Base-by-base conservation (phyloP, 2,329 filamentous ascomycete species). In the Calonectria montana region DNA sequence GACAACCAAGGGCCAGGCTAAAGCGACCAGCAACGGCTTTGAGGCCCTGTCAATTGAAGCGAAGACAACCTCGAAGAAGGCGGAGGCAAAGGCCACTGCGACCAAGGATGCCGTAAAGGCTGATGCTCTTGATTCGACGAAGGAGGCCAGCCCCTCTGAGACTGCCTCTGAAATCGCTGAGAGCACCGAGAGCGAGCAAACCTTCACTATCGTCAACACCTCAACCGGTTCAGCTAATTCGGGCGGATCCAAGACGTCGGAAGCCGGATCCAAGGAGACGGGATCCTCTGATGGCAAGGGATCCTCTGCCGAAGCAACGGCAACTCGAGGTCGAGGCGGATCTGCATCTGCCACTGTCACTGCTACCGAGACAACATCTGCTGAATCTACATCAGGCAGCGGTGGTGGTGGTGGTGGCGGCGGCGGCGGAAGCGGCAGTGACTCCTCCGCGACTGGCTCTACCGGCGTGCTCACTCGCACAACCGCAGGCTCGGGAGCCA, bases 1-100 rank as follows among this genome's bases (percentile, higher is more conserved):
- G 9, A 77, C 73, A 16, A 72, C 72, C 8, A 81, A 84, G 65
- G 73, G 72, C 4, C 65, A 74, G 21, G 75, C 77, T 16, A 80
- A 78, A 59, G 53, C 57, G 3, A 25, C 29, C 18, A 55, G 9
- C 7, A 27, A 29, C 4, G 59, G 12, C 53, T 64, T 73, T 45
- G 35, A 23, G 3, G 63, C 65, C 41, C 27, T 71, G 39, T 53
- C 66, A 4, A 64, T 62, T 15, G n/a, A 61, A 25, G 50, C 59
- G n/a, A 57, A 37, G 23, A 10, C 57, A n/a, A 62, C 10, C 23
- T 43, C n/a, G 18, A 57, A 57, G 53, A 23, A 23, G 13, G 15
- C n/a, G 10, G n/a, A n/a, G 1, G n/a, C 53, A 23, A 57, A 39
- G 43, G 43, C 43, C 16, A 18, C 8, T 12, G n/a, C 43, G 16